Evolutionary conservation across 306 rosid species (phyloP).

Genomic region (Vigna radiata): DNA sequence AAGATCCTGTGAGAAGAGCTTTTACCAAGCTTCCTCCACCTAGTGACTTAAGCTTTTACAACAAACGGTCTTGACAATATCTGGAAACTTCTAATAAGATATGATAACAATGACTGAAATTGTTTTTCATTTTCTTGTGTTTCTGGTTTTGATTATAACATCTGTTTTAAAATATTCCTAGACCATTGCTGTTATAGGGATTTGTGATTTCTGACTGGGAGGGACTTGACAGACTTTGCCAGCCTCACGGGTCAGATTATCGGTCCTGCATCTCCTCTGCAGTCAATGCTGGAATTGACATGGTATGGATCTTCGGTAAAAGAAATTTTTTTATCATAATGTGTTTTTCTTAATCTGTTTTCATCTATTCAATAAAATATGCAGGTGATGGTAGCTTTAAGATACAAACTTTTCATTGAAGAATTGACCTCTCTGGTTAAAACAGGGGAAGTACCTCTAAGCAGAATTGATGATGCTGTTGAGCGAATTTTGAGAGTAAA

Average conservation of each 20-base stretch:
- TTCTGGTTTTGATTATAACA: constrained; percentile 23
- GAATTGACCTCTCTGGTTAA: constrained; percentile 65
- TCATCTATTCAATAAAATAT: constrained; percentile 34
- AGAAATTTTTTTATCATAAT: neutral
- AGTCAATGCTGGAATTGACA: constrained; percentile 86
- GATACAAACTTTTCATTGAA: constrained; percentile 57
- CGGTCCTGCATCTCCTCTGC: constrained; percentile 67
- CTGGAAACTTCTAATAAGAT: neutral
- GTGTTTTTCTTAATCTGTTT: constrained; percentile 2
- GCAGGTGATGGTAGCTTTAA: constrained; percentile 84
- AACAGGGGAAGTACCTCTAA: constrained; percentile 67
- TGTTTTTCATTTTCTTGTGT: constrained; percentile 33
- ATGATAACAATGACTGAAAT: neutral
- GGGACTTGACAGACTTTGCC: constrained; percentile 71
- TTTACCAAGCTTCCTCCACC: neutral
- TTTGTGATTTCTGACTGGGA: constrained; percentile 89
- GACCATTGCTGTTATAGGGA: constrained; percentile 61
- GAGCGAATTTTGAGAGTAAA: constrained; percentile 89
- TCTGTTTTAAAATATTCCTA: constrained; percentile 4
- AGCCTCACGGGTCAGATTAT: constrained; percentile 68
- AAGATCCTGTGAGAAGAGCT: neutral
- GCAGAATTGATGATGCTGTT: constrained; percentile 85
- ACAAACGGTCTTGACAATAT: constrained; percentile 3
- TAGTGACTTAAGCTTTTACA: constrained; percentile 5
- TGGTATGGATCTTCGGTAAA: constrained; percentile 59